Evolutionary conservation across 148 eudicot genomes (phyloP).

Genomic region (Cornus suecica): DNA sequence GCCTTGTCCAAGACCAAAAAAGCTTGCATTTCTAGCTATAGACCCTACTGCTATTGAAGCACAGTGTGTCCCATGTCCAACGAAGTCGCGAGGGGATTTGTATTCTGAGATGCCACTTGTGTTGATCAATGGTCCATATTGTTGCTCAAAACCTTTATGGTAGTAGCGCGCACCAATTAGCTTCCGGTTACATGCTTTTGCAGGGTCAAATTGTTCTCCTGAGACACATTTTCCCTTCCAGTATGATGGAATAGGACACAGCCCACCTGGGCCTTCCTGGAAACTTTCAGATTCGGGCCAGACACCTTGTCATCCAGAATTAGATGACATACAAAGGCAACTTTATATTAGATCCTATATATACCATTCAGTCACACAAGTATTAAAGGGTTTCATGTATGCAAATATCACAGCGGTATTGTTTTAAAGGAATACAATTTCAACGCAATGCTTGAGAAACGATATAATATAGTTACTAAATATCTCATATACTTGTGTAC

Average conservation of each 20-base stretch:
- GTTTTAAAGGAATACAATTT: too few relatives aligned
- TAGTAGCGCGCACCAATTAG: slow-evolving; percentile 43
- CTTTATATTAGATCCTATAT: too few relatives aligned
- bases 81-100: slow-evolving; percentile 30
- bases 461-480: too few relatives aligned
- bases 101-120: slow-evolving; percentile 23
- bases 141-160: slow-evolving; percentile 29
- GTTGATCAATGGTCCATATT: slow-evolving; percentile 17
- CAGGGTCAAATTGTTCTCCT: slow-evolving; percentile 40
- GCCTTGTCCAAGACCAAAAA: slow-evolving; percentile 36
- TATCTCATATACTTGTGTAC: too few relatives aligned
- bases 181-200: slow-evolving; percentile 38
- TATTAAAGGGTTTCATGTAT: too few relatives aligned
- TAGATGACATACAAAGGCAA: too few relatives aligned
- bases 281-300: slow-evolving; percentile 54
- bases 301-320: slow-evolving; percentile 22
- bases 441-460: too few relatives aligned
- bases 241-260: slow-evolving; percentile 30
- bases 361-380: too few relatives aligned
- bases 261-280: slow-evolving; percentile 27
- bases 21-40: slow-evolving; percentile 22
- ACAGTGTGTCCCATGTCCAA: slow-evolving; percentile 53
- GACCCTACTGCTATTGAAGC: slow-evolving; percentile 51
- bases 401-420: too few relatives aligned
- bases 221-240: slow-evolving; percentile 43